These are phyloP conservation scores for Carpinus fangiana DNA, from an alignment of 306 rosid genomes.

Conservation along the genomic window DNA sequence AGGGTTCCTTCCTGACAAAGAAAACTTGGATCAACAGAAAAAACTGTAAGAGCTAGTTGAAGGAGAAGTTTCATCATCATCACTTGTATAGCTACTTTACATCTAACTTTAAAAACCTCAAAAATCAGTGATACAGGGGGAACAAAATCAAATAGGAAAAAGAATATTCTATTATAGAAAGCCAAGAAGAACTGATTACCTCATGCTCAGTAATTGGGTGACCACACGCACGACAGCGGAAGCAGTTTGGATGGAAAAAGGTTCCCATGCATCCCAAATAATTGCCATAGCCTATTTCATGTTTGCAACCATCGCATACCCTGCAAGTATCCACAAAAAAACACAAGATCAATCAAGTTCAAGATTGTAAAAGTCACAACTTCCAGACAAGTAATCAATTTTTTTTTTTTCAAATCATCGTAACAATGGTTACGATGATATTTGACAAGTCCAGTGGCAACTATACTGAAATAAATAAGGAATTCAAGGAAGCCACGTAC, in stretches of 20 bases:
- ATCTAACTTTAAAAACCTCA: constrained; percentile 9
- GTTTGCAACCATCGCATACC: constrained; percentile 74
- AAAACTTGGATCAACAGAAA: constrained; percentile 75
- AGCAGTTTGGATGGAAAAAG: constrained; percentile 82
- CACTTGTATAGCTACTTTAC: not conserved
- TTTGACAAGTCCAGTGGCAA: constrained; percentile 25
- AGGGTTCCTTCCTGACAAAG: constrained; percentile 90
- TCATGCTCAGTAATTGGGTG: constrained; percentile 80
- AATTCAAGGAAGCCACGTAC: constrained; percentile 22
- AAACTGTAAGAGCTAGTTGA: constrained; percentile 50
- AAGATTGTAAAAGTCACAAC: not conserved
- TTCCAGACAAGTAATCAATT: not conserved
- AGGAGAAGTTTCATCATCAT: constrained; percentile 22
- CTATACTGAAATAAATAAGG: constrained; percentile 25
- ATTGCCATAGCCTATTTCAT: constrained; percentile 58
- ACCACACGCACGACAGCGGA: constrained; percentile 70
- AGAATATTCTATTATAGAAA: constrained; percentile 3
- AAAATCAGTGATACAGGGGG: constrained; percentile 9
- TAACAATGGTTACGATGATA: not conserved
- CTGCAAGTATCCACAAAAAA: constrained; percentile 38
- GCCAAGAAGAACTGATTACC: constrained; percentile 49
- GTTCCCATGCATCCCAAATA: constrained; percentile 74
- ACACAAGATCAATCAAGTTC: constrained; percentile 13
- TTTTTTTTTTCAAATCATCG: not conserved
- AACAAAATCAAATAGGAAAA: constrained; percentile 1